A percentile compares a stretch with the other conserved stretches of the same genome.
Evolutionary conservation across 2,329 filamentous ascomycete genomes (phyloP).

Genomic region (Venturia aucupariae): DNA sequence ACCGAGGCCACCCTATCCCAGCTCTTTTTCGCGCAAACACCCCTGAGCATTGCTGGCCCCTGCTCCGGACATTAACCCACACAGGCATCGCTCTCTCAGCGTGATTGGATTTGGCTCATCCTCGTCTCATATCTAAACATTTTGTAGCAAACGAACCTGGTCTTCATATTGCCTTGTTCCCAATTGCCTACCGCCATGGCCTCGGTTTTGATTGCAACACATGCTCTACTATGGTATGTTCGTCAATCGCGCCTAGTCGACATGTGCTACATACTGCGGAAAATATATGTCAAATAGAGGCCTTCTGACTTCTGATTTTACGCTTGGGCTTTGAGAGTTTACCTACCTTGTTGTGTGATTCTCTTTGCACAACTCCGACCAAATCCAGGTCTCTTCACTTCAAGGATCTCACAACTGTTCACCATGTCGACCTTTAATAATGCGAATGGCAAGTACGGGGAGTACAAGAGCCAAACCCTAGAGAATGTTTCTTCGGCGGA

Average conservation of each 20-base stretch:
- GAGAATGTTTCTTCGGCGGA: constrained; percentile 5
- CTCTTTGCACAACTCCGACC: neutral
- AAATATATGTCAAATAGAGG: neutral
- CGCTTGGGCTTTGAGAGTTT: neutral
- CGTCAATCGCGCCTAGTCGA: neutral
- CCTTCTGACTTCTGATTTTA: neutral
- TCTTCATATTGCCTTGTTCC: neutral
- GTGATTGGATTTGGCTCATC: neutral
- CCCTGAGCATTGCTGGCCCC: neutral
- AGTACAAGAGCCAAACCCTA: constrained; percentile 8
- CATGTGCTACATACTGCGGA: neutral
- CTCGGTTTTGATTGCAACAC: constrained; percentile 13
- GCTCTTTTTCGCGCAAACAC: neutral
- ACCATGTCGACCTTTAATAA: constrained; percentile 5
- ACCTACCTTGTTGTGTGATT: constrained; percentile 1
- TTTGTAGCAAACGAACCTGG: constrained; percentile 10
- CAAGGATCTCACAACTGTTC: neutral
- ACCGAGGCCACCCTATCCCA: constrained; percentile 10
- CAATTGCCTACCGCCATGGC: neutral
- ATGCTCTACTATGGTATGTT: neutral
- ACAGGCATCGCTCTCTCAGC: neutral
- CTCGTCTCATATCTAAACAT: constrained; percentile 10
- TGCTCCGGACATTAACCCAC: constrained; percentile 3
- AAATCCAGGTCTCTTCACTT: neutral
- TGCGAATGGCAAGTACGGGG: constrained; percentile 3